These are phyloP conservation scores for Yamadazyma sp. DNA, from an alignment of 805 yeast genomes.

Conservation along the genomic window DNA sequence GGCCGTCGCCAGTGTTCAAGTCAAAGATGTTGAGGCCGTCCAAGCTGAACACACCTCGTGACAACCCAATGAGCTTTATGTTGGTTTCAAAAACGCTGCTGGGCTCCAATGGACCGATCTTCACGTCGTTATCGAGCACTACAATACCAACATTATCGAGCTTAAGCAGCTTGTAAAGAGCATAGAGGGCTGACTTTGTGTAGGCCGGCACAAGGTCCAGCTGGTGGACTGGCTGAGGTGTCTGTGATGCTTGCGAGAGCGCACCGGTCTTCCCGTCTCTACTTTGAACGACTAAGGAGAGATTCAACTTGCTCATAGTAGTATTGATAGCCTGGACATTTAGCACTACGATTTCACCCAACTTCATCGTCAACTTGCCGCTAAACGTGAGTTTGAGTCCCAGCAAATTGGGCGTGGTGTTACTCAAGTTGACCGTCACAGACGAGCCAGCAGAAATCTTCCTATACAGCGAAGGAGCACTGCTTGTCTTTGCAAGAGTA, in stretches of 20 bases:
- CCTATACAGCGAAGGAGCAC: not conserved
- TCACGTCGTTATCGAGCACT: constrained; percentile 62
- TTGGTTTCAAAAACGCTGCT: constrained; percentile 65
- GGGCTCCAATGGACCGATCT: constrained; percentile 61
- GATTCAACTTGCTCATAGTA: constrained; percentile 48
- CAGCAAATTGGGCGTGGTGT: constrained; percentile 19
- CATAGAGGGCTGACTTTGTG: constrained; percentile 21
- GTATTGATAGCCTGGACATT: constrained; percentile 64
- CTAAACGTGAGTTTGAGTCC: constrained; percentile 51
- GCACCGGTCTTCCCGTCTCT: not conserved
- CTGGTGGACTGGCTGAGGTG: not conserved
- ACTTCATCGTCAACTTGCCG: constrained; percentile 59
- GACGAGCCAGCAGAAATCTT: constrained; percentile 19
- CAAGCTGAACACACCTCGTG: constrained; percentile 62
- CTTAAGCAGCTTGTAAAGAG: constrained; percentile 37
- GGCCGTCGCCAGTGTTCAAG: constrained; percentile 59
- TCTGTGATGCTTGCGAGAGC: not conserved
- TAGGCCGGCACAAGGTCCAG: constrained; percentile 5
- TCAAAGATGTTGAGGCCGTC: constrained; percentile 69
- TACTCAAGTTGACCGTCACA: constrained; percentile 37
- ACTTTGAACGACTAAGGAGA: constrained; percentile 46
- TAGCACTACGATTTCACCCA: constrained; percentile 65
- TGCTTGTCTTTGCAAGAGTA: constrained; percentile 1
- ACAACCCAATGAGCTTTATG: constrained; percentile 57
- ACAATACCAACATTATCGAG: constrained; percentile 56